Base-by-base conservation (phyloP, 805 yeast genomes). In the Teunomyces funiuensis region DNA sequence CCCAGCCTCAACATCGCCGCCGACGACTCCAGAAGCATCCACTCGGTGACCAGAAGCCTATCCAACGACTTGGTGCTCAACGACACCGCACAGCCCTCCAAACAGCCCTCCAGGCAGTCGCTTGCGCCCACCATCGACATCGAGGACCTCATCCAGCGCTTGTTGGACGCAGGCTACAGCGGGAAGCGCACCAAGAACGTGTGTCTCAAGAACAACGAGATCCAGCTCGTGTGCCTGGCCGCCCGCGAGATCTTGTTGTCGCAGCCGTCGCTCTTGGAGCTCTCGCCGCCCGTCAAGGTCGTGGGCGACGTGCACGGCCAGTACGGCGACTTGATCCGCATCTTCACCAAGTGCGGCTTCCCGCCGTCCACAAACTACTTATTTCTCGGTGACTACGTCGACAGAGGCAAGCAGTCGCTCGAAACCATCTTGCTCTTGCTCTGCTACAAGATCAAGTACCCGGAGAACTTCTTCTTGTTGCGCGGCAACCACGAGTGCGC, bases 401-500 rank as follows among this genome's bases (percentile, higher is more conserved):
- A 93, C 67, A 77, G 99, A 51, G 99, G 99, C 43, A 93, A 93
- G 64, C 99, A 93, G 66, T 84, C 95, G 3, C 69, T 93, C 43
- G 99, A 93, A 62, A 93, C 99, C 0, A 89, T 93, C 16, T 68
- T 91, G 46, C 71, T 93, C 37, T 71, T 93, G 45, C 72, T 93
- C 39, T 90, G 97, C 64, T 93, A 88, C 70, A 93, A 93, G 63
- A 90, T 93, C 64, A 91, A 91, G 63, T 91, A 89, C 57, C 98
- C 99, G 0, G 97, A 93, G 57, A 91, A 91, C 66, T 90, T 93
- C 63, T 93, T 91, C 63, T 66, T 93, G 44, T 72, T 93, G 31
- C 73, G 99, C 52, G 99, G 99, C 15, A 93, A 93, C 65, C 99
- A 93, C 66, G 99, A 93, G 69, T 88, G 96, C 65, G 97, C 99